Base-by-base conservation (phyloP, 495 filamentous ascomycete genomes). In the Xylona heveae region DNA sequence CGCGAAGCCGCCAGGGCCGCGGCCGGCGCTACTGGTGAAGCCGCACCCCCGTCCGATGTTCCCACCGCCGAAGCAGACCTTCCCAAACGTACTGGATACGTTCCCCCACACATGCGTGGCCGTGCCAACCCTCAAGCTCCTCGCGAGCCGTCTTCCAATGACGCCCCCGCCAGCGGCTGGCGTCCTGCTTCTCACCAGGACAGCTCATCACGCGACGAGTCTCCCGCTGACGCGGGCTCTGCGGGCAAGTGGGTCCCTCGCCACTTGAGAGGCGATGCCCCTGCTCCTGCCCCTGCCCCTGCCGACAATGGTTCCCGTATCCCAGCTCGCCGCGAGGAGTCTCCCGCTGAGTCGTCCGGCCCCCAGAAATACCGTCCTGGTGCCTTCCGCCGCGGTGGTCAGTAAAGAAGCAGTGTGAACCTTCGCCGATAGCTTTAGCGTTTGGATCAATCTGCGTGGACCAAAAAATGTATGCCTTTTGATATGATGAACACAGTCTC, bases 1-100 rank as follows among this genome's bases (percentile, higher is more conserved):
- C 67, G 79, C 27, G 58, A 78, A 51, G 77, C 75, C 28, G 68
- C 68, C 39, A 81, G 66, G 52, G 50, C 53, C 34, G 49, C 58
- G 27, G 45, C 47, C 20, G 57, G 47, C 25, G 46, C 29, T 27
- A 40, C 37, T 23, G 30, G 42, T 16, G 19, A 40, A 21, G 34
- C 42, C 14, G 23, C 38, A 6, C 24, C 39, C 27, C 33, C 24
- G 18, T 4, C 29, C 42, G 28, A 34, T 30, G 32, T 14, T 18
- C 32, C 19, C n/a, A 42, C 15, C 30, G 39, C 4, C 4, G 34
- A 34, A 19, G 16, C 28, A 19, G 34, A 36, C 8, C 9, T 9
- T 22, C 23, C 18, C 20, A 34, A 30, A 23, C 20, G 12, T 5
- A 30, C 5, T 8, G 24, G 24, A 26, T 34, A 22, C n/a, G 32